Evolutionary conservation across 202 grass and related monocot species (phyloP).

Genomic region (Dendrocalamus latiflorus): DNA sequence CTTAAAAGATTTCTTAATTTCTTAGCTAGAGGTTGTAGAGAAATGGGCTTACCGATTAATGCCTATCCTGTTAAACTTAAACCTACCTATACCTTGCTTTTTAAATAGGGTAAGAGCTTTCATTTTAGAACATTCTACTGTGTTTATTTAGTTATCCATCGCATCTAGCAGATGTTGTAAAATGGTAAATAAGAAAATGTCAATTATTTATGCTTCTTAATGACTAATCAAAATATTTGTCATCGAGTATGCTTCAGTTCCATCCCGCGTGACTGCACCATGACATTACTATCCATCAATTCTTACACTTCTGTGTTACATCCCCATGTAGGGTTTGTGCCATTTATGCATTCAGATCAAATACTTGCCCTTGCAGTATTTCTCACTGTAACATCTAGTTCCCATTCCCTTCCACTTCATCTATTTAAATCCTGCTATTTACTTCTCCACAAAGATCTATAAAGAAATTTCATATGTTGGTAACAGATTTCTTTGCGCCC

Average conservation of each 20-base stretch:
- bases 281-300: background rate
- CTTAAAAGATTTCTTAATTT: background rate
- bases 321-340: background rate
- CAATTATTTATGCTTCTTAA: background rate
- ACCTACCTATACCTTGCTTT: background rate
- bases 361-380: background rate
- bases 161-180: background rate
- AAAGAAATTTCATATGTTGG: too few species aligned
- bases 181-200: background rate
- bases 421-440: too few species aligned
- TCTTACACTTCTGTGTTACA: background rate
- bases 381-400: slow-evolving; percentile 13
- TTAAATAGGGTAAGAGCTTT: background rate
- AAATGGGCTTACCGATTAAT: background rate
- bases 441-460: too few species aligned
- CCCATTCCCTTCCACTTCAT: background rate
- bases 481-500: too few species aligned
- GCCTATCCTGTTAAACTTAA: background rate
- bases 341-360: background rate
- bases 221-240: background rate
- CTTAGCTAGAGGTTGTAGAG: background rate
- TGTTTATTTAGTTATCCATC: background rate
- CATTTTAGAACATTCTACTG: background rate
- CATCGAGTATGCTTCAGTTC: background rate
- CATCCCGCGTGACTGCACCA: background rate